Base-by-base conservation (phyloP, 805 yeast genomes). In the Kluyveromyces nonfermentans region DNA sequence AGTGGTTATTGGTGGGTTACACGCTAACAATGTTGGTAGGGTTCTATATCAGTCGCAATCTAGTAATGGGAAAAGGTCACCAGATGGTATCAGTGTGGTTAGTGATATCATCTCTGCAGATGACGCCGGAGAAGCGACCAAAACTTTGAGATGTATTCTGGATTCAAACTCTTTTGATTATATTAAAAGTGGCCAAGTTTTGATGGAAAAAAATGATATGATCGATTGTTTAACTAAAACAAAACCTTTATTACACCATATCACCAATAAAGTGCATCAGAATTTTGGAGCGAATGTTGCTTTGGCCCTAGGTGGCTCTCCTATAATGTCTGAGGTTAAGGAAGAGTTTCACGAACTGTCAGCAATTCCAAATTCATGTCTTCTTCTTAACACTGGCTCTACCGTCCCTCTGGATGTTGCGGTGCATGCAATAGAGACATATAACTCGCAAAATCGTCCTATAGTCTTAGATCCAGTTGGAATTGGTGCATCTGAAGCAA, bases 401-500 rank as follows among this genome's bases (percentile, higher is more conserved):
- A 78, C 80, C 0, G 72, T 74, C 0, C 64, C 71, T 1, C 55
- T 76, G 47, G 63, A 62, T 0, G 64, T 71, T 44, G 74, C 75
- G 48, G 50, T 67, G 18, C 52, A 56, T 2, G 95, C 90, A 0
- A 60, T 82, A 16, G 56, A 57, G 8, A 74, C 72, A 0, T 86
- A 88, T 58, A 82, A 82, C 55, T 57, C 55, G 12, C 52, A 60
- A 12, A 74, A 75, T 2, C 69, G 72, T 37, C 89, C 85, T 3
- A 73, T 88, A 28, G 76, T 88, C 0, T 80, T 83, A 51, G 97
- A 88, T 60, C 97, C 96, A 0, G 96, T 88, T n/a, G 97, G 88
- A 1, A 86, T 82, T 33, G 95, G 95, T 21, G 96, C 96, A 0
- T 72, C 95, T 0, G 45, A 55, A 3, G 72, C 75, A 5, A 70